Conservation (phyloP, 2,329 filamentous ascomycete species). For the Talaromyces pinophilus region DNA sequence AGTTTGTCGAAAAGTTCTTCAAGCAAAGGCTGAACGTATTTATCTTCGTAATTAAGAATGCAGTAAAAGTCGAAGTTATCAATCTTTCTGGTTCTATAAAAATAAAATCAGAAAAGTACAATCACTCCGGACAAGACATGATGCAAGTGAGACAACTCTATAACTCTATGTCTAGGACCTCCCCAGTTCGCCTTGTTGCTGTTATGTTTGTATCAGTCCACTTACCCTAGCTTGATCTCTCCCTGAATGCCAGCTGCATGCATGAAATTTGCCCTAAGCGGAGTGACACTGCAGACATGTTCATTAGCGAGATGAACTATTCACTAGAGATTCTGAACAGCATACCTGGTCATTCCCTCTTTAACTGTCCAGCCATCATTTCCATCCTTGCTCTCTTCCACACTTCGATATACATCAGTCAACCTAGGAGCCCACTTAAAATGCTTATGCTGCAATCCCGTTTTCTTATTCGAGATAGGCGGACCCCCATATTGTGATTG, state of each 20-base stretch:
- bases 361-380: constrained; percentile 94
- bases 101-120: constrained; percentile 23
- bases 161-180: constrained; percentile 20
- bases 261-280: constrained; percentile 90
- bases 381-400: constrained; percentile 74
- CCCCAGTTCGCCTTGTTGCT: constrained; percentile 27
- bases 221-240: constrained; percentile 78
- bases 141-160: constrained; percentile 17
- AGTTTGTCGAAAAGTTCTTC: constrained; percentile 67
- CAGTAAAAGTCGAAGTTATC: constrained; percentile 60
- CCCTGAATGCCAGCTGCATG: constrained; percentile 66
- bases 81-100: constrained; percentile 38
- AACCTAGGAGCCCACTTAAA: constrained; percentile 95
- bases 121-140: constrained; percentile 10
- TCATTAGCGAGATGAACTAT: constrained; percentile 14
- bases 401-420: constrained; percentile 80
- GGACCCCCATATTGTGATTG: constrained; percentile 30
- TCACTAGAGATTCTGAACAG: not conserved
- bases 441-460: constrained; percentile 72
- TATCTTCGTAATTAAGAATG: constrained; percentile 79
- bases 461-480: constrained; percentile 32
- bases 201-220: constrained; percentile 38
- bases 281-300: constrained; percentile 68
- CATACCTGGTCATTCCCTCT: constrained; percentile 79
- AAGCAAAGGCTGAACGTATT: constrained; percentile 86